Base-by-base conservation (phyloP, 352 stramenopile species). In the Pythium aquatile region DNA sequence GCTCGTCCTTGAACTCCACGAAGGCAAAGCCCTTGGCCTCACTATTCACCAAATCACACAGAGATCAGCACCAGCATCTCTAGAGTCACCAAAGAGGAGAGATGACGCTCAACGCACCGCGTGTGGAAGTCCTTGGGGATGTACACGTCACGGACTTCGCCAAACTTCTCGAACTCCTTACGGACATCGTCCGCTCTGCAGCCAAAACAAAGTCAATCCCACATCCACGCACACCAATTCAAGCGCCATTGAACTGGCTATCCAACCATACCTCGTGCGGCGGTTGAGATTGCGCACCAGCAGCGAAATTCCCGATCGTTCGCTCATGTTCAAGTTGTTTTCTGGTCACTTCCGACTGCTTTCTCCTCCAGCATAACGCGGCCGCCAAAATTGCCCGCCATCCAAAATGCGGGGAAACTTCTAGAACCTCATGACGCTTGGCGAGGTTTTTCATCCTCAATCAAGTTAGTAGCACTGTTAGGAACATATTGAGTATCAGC, bases 11-110 rank as follows among this genome's bases (percentile, higher is more conserved):
- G 76, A 98, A 98, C 70, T 98, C 95, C 65, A 98, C 93, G 63
- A 98, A 98, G 0, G 95, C 93, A 82, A 98, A 98, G 24, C 93
- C 95, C 73, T 98, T 98, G n/a, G 91, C 77, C 60, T 98, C 85
- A 61, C 85, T 94, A 57, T 51, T 24, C 58, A 48, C 57, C 37
- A 68, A 17, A 24, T 24, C 40, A 55, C 24, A 13, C 24, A 35
- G 8, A n/a, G 6, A 24, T 24, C 20, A 24, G 20, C 20, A 24
- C 20, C 20, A 24, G 20, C 20, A 24, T 24, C 20, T 24, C 20
- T 24, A 24, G 20, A 24, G 20, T 24, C 20, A 24, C 1, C 20
- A 24, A 24, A 24, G 20, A 24, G 20, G 20, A 24, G 20, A 24
- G 20, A 24, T 24, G 20, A 30, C 24, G 16, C 2, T 0, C 20